These are phyloP conservation scores for Bruguiera gymnorhiza DNA, from an alignment of 345 rosid genomes.

Conservation along the genomic window DNA sequence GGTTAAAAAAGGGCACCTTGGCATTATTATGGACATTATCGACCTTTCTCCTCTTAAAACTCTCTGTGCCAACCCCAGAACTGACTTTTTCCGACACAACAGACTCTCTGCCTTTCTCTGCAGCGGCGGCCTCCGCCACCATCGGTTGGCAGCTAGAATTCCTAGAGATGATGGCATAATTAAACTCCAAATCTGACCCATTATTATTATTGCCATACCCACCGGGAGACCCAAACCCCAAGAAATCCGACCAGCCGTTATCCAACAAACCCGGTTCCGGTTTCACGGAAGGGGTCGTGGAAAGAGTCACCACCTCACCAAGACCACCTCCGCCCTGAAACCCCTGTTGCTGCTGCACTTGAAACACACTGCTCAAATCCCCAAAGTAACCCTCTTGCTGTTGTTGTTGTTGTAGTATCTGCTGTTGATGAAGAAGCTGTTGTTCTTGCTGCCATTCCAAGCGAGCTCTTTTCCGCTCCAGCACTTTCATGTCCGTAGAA, in stretches of 20 bases:
- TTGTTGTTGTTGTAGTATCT: background rate
- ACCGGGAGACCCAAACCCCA: constrained; percentile 23
- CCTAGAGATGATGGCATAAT: constrained; percentile 32
- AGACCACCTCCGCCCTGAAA: constrained; percentile 26
- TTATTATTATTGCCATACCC: constrained; percentile 21
- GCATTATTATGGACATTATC: constrained; percentile 31
- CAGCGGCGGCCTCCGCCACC: constrained; percentile 21
- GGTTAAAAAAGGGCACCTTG: constrained; percentile 24
- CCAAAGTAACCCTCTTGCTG: constrained; percentile 23
- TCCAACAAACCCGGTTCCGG: constrained; percentile 45
- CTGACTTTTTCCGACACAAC: constrained; percentile 27
- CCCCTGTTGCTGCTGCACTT: constrained; percentile 18
- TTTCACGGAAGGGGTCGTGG: constrained; percentile 25
- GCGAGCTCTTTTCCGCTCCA: constrained; percentile 58
- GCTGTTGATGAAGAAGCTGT: constrained; percentile 11
- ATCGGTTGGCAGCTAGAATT: constrained; percentile 46
- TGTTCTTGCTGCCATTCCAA: constrained; percentile 40
- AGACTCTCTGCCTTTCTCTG: constrained; percentile 24
- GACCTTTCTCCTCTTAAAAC: constrained; percentile 64
- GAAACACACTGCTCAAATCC: constrained; percentile 36
- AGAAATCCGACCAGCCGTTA: constrained; percentile 29
- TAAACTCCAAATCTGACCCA: constrained; percentile 35
- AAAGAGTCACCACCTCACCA: constrained; percentile 25
- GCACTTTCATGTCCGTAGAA: constrained; percentile 53
- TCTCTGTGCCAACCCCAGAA: constrained; percentile 36